Evolutionary conservation across 2,329 filamentous ascomycete species (phyloP), one percentile per base, ranked within the genome.

Genomic region (Cyanodermella asteris): DNA sequence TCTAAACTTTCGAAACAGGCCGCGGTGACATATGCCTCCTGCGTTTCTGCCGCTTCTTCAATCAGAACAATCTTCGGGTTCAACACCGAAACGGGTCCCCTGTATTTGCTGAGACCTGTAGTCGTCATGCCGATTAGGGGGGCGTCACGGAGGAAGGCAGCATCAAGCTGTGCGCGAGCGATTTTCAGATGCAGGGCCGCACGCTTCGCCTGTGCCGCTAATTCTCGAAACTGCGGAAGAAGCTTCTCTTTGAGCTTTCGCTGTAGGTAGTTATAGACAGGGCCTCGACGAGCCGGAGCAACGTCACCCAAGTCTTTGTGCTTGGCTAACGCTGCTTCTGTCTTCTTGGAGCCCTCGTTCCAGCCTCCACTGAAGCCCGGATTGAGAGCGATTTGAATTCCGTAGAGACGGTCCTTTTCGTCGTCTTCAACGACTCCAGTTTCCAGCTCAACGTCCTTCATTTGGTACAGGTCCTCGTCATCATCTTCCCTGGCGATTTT

Each of bases 41-140:
- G 59, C 0, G 72, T 74, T 41, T 90, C 76, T 0, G 76, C 78
- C 1, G 75, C 73, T 48, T 87, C 73, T 51, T 87, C 74, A 24
- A 90, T 69, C 18, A 90, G 49, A 9, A 84, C 56, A 4, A 77
- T 55, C 13, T 56, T 64, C 1, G 78, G 75, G 15, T 61, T 54
- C 4, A 84, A 41, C 2, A 64, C 63, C 1, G 68, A 56, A 13
- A 90, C 53, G 3, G 84, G 53, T 1, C 61, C 64, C 4, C 77
- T 66, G 32, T 87, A 84, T 36, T 90, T 90, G 45, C 70, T 72
- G 6, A 90, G 42, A 1, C 78, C 77, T 0, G 80, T 90, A 0
- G 74, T 81, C 0, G 80, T 91, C 54, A 71, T 59, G 6, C 68
- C 68, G 25, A 73, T 57, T 14, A 73, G 42, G 28, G 56, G 63